Base-by-base conservation (phyloP, 1,284 basidiomycete species). In the Afroboletus lepidellus region DNA sequence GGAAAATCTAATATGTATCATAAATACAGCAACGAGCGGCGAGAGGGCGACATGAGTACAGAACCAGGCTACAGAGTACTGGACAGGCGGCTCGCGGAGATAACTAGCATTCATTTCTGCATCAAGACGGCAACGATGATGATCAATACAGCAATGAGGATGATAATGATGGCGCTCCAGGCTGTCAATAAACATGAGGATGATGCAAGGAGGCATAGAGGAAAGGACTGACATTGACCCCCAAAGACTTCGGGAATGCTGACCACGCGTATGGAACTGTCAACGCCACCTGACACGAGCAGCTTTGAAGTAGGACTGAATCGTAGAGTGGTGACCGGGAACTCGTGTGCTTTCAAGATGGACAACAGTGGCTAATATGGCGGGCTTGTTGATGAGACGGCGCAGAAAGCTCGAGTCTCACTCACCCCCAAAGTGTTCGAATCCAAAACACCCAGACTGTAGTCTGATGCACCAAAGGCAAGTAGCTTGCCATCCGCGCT, bases 271-370 rank as follows among this genome's bases (percentile, higher is more conserved):
- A 98, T 75, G 2, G 89, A 86, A 67, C 92, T 95, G 71, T 99
- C 96, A 6, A 92, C 91, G 62, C 93, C 94, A 5, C 90, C 94
- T 6, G 92, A 94, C 21, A 94, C 80, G n/a, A 99, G 79, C n/a
- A 95, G 61, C 18, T 77, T 83, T 15, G 87, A 87, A 5, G 83
- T 77, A 0, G 93, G 89, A 66, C 90, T 95, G 76, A 99, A 98
- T 52, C 81, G 82, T 51, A 99, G 72, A 1, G 89, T 86, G 0
- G 96, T 99, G 2, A 93, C 84, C 3, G 97, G 93, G 69, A 99
- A 96, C 57, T 94, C 92, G 70, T 99, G 97, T 0, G 95, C 91
- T 69, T 93, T 91, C 44, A 98, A 77, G 55, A 99, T 95, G 30
- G 87, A 87, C 30, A 93, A 73, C 9, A 95, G 71, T 0, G 94